A percentile compares a stretch with the other conserved stretches of the same genome.
Conservation (phyloP, 148 eudicot species). For the Chenopodium suecicum region DNA sequence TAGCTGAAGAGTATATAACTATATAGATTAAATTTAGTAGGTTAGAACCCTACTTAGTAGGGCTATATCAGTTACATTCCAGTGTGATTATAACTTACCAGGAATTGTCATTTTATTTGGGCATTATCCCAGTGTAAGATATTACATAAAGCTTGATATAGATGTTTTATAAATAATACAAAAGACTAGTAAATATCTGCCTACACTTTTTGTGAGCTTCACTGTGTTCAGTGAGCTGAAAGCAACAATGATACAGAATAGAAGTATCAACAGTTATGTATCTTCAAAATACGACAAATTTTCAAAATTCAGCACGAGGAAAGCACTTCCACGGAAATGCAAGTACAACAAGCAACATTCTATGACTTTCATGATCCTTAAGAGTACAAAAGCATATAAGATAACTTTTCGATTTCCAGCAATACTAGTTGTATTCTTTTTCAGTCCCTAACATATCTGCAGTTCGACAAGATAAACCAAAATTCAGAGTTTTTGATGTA, state of each 20-base stretch:
- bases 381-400: neutral
- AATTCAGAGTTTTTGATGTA: neutral
- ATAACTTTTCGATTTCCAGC: neutral
- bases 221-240: neutral
- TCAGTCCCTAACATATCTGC: neutral
- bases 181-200: neutral
- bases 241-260: neutral
- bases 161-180: slow-evolving; percentile 23
- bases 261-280: neutral
- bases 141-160: slow-evolving; percentile 27
- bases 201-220: neutral
- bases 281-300: neutral
- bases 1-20: slow-evolving; percentile 35
- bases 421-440: neutral
- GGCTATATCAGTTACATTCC: slow-evolving; percentile 18
- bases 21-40: slow-evolving; percentile 27
- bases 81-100: slow-evolving; percentile 23
- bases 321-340: neutral
- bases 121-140: slow-evolving; percentile 30
- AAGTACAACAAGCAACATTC: neutral
- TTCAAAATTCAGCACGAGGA: neutral
- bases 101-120: slow-evolving; percentile 22
- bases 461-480: neutral
- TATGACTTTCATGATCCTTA: neutral
- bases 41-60: slow-evolving; percentile 20